Conservation (phyloP, 495 filamentous ascomycete species). For the Tuber microsphaerosporum region DNA sequence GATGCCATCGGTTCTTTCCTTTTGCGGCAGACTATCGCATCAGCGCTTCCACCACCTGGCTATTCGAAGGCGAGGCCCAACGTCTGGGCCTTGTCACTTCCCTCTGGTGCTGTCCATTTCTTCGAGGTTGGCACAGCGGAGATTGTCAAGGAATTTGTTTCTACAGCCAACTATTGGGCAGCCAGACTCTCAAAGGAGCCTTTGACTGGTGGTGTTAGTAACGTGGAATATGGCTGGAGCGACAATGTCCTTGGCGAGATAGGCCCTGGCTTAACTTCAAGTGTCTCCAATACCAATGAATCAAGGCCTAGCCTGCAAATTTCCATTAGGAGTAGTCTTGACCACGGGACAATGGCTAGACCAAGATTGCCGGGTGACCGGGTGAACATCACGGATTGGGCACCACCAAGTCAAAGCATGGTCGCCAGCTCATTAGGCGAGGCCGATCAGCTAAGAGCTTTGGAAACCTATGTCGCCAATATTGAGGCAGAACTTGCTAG, state of each 20-base stretch:
- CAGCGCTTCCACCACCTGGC: constrained; percentile 77
- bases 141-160: constrained; percentile 89
- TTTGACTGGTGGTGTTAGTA: constrained; percentile 83
- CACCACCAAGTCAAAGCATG: constrained; percentile 85
- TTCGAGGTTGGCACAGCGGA: constrained; percentile 96
- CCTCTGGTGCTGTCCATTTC: constrained; percentile 87
- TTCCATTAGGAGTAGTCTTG: constrained; percentile 64
- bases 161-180: constrained; percentile 96
- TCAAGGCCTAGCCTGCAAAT: constrained; percentile 60
- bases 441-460: constrained; percentile 66
- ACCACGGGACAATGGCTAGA: constrained; percentile 54
- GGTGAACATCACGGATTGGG: constrained; percentile 81
- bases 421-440: constrained; percentile 70
- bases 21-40: constrained; percentile 86
- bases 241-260: constrained; percentile 78
- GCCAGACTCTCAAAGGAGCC: constrained; percentile 89
- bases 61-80: constrained; percentile 85
- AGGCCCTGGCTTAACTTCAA: constrained; percentile 15
- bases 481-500: constrained; percentile 77
- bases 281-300: constrained; percentile 7
- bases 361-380: constrained; percentile 76
- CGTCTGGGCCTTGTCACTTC: constrained; percentile 91
- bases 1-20: constrained; percentile 79
- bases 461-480: constrained; percentile 71
- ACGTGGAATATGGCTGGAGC: constrained; percentile 96